Evolutionary conservation across 208 protist species (phyloP).

Genomic region (Novymonas esmeraldas): DNA sequence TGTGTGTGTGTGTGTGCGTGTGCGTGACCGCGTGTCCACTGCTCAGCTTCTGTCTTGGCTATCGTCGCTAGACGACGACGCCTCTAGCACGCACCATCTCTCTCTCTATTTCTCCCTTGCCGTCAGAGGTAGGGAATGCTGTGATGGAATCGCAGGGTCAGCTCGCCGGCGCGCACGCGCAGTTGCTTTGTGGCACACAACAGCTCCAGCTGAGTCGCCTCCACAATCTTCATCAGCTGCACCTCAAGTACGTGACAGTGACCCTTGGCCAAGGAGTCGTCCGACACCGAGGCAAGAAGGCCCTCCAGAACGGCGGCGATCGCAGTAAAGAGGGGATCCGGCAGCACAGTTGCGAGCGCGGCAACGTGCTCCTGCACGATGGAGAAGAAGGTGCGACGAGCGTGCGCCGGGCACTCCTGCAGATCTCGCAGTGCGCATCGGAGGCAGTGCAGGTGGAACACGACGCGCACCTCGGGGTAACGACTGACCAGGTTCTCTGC

Average conservation of each 20-base stretch:
- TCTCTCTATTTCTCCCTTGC: no score
- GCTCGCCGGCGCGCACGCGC: slow-evolving; percentile 28
- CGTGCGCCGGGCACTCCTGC: slow-evolving; percentile 41
- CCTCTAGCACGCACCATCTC: no score
- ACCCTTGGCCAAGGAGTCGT: slow-evolving; percentile 5
- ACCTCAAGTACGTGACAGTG: slow-evolving; percentile 35
- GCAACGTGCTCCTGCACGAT: slow-evolving; percentile 32
- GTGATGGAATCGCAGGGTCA: slow-evolving; percentile 54
- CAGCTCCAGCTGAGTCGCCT: slow-evolving; percentile 48
- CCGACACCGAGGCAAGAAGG: slow-evolving; percentile 4
- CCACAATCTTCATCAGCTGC: slow-evolving; percentile 48
- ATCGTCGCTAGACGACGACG: no score
- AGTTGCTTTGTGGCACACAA: slow-evolving; percentile 46
- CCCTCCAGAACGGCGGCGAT: slow-evolving; percentile 39
- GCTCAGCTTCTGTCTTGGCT: no score
- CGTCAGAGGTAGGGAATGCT: slow-evolving; percentile 38
- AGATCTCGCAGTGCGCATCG: slow-evolving; percentile 53
- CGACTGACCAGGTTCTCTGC: neutral
- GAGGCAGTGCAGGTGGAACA: slow-evolving; percentile 49
- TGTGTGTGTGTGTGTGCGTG: neutral
- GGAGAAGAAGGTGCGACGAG: slow-evolving; percentile 24
- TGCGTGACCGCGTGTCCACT: no score
- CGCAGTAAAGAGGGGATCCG: slow-evolving; percentile 68
- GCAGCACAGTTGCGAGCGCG: slow-evolving; percentile 40
- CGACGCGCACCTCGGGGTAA: slow-evolving; percentile 67